Conservation (phyloP, 225 moss, liverwort and hornwort genomes). For the Sphagnum contortum region DNA sequence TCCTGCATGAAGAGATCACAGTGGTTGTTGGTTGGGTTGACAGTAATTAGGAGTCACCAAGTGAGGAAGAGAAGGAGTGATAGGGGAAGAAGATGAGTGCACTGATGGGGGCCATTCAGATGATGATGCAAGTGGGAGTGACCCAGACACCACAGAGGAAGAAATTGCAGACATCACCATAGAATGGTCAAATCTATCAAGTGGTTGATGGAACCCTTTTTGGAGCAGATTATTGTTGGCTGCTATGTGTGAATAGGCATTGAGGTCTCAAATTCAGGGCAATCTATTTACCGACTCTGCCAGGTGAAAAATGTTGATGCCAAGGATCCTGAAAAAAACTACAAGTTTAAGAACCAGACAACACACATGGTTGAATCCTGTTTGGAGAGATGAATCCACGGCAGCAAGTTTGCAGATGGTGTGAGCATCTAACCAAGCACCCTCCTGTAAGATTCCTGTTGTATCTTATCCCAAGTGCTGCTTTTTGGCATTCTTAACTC, state of each 20-base stretch:
- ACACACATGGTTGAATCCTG: constrained; percentile 77
- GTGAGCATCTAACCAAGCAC: constrained; percentile 83
- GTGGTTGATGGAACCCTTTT: constrained; percentile 99
- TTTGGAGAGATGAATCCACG: constrained; percentile 74
- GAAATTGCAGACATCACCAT: constrained; percentile 85
- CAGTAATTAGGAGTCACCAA: constrained; percentile 77
- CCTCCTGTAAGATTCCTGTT: constrained; percentile 23
- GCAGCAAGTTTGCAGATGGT: constrained; percentile 96
- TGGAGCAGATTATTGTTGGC: constrained; percentile 60
- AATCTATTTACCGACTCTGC: constrained; percentile 88
- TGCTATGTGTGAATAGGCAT: constrained; percentile 90
- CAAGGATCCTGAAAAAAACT: constrained; percentile 76
- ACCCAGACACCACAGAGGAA: constrained; percentile 45
- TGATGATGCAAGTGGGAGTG: constrained; percentile 68
- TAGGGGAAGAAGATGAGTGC: constrained; percentile 70
- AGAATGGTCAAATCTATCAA: constrained; percentile 81
- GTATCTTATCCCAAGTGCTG: no score
- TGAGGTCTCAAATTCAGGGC: constrained; percentile 58
- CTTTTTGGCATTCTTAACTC: no score
- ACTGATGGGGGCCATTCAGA: constrained; percentile 67
- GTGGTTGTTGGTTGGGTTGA: neutral
- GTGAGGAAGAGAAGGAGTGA: constrained; percentile 84
- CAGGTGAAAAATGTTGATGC: constrained; percentile 89
- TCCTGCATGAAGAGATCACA: no score
- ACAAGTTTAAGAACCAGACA: constrained; percentile 91